Evolutionary conservation across 768 basidiomycete genomes (phyloP), one percentile per base, ranked within the genome.

Genomic region (Psilocybe cubensis): DNA sequence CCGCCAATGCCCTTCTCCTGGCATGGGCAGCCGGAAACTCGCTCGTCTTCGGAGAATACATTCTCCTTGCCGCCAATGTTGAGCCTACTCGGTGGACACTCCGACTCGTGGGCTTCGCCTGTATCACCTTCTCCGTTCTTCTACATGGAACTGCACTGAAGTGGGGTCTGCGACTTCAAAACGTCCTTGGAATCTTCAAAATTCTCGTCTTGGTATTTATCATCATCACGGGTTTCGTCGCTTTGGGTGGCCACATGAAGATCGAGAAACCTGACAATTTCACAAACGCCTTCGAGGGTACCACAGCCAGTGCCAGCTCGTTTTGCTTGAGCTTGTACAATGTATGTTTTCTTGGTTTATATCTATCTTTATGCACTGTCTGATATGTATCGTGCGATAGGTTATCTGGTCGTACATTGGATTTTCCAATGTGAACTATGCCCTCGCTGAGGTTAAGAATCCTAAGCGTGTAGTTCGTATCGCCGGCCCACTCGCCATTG

Each of bases 391-490:
- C 28, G 40, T 11, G 21, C n/a, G 10, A 4, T 54, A 84, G 82
- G 83, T 82, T 70, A 58, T 76, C 33, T 73, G 74, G 73, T 76
- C 76, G 2, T 88, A 79, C 64, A 74, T 79, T 33, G 88, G 89
- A 0, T 90, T 84, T 67, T 82, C 79, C 28, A 88, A 86, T 60
- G 85, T 82, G 27, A 89, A 89, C 66, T 89, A 89, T 61, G 85
- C 83, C 0, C 74, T 89, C 11, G 80, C 82, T 1, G 88, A 91
- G 56, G 77, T 88, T 9, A 78, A 78, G 44, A 76, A 89, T 57
- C 89, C 89, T 0, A 71, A 80, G 5, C 77, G 81, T 20, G 89
- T 87, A 0, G 74, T 92, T 62, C 81, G 80, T 55, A 75, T 79
- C n/a, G 88, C 88, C 0, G 86, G 83, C 2, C 86, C 89, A 4